Evolutionary conservation across 345 rosid species (phyloP), one percentile per base, ranked within the genome.

Genomic region (Rhizophora apiculata): DNA sequence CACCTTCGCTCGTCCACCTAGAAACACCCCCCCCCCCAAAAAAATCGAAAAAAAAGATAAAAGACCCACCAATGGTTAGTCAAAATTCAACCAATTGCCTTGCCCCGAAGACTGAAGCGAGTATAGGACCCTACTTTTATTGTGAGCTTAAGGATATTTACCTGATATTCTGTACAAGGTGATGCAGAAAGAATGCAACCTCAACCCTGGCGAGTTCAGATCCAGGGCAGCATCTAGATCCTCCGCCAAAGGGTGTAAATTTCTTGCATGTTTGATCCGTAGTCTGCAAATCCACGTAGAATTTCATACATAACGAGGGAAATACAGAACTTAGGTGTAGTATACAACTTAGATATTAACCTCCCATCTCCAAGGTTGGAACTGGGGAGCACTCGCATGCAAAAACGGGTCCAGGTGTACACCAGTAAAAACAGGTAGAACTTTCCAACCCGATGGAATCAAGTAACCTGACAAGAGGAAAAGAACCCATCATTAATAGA

Each of bases 351-450:
- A 22, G 15, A 6, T 20, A 24, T 46, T 65, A 78, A 83, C 89
- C 87, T 85, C 83, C 89, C 89, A 85, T 78, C 89, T 78, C 85
- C 87, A 83, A 21, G 89, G 89, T 76, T 85, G 62, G 59, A 85
- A 85, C 26, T 82, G 77, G 18, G 59, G 74, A 39, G 89, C 76
- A 76, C 52, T 74, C 65, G 75, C 75, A 68, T 80, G 84, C 37
- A 82, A 72, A 64, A 85, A 78, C 37, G 84, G 61, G 67, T 85
- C 87, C 64, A 85, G 66, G 74, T 83, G 87, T 39, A 82, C 85
- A 16, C 87, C 87, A 61, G 84, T 76, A 21, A 85, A 82, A 54
- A 83, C 87, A 21, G 87, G 89, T 7, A 85, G 87, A 52, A 85
- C 89, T 72, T 85, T 80, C 89, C 87, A 85, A 4, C 89, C 89